Base-by-base conservation (phyloP, 2,329 filamentous ascomycete genomes). In the Periconia macrospinosa region DNA sequence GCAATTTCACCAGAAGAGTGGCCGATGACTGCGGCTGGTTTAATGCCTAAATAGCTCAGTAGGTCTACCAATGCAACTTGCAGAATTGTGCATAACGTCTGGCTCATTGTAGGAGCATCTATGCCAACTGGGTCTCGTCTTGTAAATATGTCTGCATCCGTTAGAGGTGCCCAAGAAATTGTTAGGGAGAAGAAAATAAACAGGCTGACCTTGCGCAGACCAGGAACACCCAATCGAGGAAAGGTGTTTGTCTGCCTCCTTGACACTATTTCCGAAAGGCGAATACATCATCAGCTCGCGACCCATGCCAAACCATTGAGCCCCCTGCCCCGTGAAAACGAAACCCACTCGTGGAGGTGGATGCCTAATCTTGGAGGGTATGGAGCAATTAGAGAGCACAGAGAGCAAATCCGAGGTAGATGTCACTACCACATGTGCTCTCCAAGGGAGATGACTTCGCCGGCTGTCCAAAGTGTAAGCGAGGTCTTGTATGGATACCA, bases 291-390 rank as follows among this genome's bases (percentile, higher is more conserved):
- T 15, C 20, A 49, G 27, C 17, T 43, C 47, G 13, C n/a, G 18
- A 33, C 65, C 67, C 67, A 70, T 70, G 0, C 49, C 49, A 42
- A 41, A 6, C 55, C 59, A 71, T 35, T 69, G 66, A 2, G 68
- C 68, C 10, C 69, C 68, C 52, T 72, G 68, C 1, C 69, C 69
- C 2, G 66, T 72, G 54, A 70, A 72, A 1, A 68, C 57, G 37
- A 49, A 49, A 14, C 14, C 37, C 17, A 49, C n/a, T n/a, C n/a
- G n/a, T n/a, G n/a, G n/a, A n/a, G n/a, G n/a, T n/a, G n/a, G n/a
- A n/a, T n/a, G n/a, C n/a, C n/a, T n/a, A n/a, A n/a, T n/a, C n/a
- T n/a, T 15, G n/a, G n/a, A n/a, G n/a, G n/a, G n/a, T n/a, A n/a
- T n/a, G n/a, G n/a, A 15, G 41, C 19, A 13, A 27, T 49, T n/a